Percentiles rank a stretch among this genome's conserved stretches.
Evolutionary conservation across 345 rosid genomes (phyloP).

Genomic region (Citrus maxima): DNA sequence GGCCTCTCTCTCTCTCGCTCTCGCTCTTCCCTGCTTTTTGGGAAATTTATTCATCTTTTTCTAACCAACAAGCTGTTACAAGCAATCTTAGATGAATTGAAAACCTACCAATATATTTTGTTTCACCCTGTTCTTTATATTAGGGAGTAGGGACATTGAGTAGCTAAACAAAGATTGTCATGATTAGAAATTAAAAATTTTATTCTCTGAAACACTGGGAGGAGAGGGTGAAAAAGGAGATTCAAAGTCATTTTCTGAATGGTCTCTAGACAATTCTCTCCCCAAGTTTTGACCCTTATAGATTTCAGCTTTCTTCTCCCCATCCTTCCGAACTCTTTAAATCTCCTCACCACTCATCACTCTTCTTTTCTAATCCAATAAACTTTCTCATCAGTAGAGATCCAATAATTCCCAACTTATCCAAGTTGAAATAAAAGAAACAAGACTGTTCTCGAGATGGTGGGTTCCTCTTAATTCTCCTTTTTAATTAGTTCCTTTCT

Average conservation of each 20-base stretch:
- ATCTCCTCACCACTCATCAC: slow-evolving; percentile 31
- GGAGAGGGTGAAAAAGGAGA: neutral
- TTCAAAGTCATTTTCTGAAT: slow-evolving; percentile 46
- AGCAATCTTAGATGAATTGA: neutral
- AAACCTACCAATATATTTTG: neutral
- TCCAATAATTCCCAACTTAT: slow-evolving; percentile 16
- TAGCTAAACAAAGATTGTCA: neutral
- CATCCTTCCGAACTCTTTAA: slow-evolving; percentile 29
- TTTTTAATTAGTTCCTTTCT: neutral
- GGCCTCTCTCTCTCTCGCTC: neutral
- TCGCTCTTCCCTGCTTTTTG: neutral
- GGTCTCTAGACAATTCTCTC: slow-evolving; percentile 38
- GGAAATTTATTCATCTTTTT: slow-evolving; percentile 1
- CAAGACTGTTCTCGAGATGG: slow-evolving; percentile 35
- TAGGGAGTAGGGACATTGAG: neutral
- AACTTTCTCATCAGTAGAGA: slow-evolving; percentile 11
- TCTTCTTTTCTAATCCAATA: slow-evolving; percentile 29
- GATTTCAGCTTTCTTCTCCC: neutral
- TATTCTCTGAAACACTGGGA: neutral
- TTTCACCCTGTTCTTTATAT: neutral
- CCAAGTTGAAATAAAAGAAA: neutral
- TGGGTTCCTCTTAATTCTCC: slow-evolving; percentile 31
- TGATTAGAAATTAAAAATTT: slow-evolving; percentile 2
- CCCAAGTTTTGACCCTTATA: slow-evolving; percentile 26
- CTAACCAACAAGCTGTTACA: neutral